Conservation (phyloP, 768 basidiomycete genomes). For the Grammothele lineata region DNA sequence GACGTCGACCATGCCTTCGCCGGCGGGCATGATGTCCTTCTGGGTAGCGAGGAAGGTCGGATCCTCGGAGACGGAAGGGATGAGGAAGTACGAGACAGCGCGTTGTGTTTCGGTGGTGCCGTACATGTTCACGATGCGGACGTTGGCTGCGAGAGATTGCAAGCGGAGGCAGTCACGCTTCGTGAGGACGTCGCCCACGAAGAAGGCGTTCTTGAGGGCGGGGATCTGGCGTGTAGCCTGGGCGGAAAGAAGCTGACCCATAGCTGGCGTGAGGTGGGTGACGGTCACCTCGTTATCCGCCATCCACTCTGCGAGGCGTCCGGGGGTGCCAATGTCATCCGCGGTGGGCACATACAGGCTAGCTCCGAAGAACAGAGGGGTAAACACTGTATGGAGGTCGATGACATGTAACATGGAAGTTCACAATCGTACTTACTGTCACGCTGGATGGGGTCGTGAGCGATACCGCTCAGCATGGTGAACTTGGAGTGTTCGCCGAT, state of each 20-base stretch:
- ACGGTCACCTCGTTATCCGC: conserved; percentile 83
- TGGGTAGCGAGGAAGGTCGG: conserved; percentile 88
- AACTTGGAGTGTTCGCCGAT: conserved; percentile 75
- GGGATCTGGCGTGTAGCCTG: conserved; percentile 81
- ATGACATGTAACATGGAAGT: not conserved
- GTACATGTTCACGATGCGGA: conserved; percentile 98
- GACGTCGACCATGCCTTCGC: conserved; percentile 95
- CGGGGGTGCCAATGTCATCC: conserved; percentile 96
- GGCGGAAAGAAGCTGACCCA: conserved; percentile 97
- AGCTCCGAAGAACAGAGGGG: conserved; percentile 96
- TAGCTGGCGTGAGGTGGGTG: conserved; percentile 98
- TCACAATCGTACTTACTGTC: conserved; percentile 67
- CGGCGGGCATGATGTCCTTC: conserved; percentile 98
- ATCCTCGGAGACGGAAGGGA: conserved; percentile 80
- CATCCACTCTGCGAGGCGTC: conserved; percentile 98
- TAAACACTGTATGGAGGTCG: conserved; percentile 70
- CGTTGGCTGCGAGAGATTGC: conserved; percentile 88
- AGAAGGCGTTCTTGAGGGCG: conserved; percentile 86
- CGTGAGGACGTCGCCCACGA: conserved; percentile 98
- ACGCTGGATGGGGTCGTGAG: conserved; percentile 97
- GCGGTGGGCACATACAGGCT: conserved; percentile 93
- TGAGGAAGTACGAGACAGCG: conserved; percentile 94
- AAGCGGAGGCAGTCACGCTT: conserved; percentile 96
- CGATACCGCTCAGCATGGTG: conserved; percentile 98
- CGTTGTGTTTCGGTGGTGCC: conserved; percentile 99